These are phyloP conservation scores for Mucor velutinosus DNA, from an alignment of 371 early-diverging fungal species.

Conservation along the genomic window DNA sequence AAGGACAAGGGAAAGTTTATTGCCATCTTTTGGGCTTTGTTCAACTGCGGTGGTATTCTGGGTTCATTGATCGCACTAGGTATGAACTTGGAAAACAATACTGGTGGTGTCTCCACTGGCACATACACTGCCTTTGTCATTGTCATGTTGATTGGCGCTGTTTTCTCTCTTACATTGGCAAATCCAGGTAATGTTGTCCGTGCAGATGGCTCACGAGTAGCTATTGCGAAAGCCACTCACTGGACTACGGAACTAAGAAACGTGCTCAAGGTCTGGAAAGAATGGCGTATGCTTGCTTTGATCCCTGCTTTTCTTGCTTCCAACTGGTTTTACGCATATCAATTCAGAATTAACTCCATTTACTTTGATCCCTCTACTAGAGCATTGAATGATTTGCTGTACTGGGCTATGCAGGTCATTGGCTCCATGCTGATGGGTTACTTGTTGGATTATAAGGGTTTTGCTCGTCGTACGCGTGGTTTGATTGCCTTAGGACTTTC, in stretches of 20 bases:
- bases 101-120: constrained; percentile 51
- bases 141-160: constrained; percentile 64
- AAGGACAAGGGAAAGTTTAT: constrained; percentile 75
- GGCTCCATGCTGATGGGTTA: constrained; percentile 57
- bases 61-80: constrained; percentile 73
- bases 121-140: constrained; percentile 72
- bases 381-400: constrained; percentile 67
- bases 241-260: constrained; percentile 62
- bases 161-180: constrained; percentile 54
- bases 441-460: constrained; percentile 53
- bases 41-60: constrained; percentile 80
- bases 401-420: constrained; percentile 74
- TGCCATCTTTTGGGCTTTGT: constrained; percentile 78
- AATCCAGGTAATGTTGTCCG: constrained; percentile 64
- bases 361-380: constrained; percentile 66
- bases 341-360: constrained; percentile 47
- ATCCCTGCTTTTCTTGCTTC: constrained; percentile 73
- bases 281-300: constrained; percentile 63
- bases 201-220: constrained; percentile 64
- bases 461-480: constrained; percentile 57
- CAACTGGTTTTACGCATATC: constrained; percentile 81
- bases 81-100: constrained; percentile 56
- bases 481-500: constrained; percentile 51
- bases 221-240: constrained; percentile 49
- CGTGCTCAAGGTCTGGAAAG: constrained; percentile 63